Evolutionary conservation across 2,329 filamentous ascomycete genomes (phyloP).

Genomic region (Tolypocladium nubicola): DNA sequence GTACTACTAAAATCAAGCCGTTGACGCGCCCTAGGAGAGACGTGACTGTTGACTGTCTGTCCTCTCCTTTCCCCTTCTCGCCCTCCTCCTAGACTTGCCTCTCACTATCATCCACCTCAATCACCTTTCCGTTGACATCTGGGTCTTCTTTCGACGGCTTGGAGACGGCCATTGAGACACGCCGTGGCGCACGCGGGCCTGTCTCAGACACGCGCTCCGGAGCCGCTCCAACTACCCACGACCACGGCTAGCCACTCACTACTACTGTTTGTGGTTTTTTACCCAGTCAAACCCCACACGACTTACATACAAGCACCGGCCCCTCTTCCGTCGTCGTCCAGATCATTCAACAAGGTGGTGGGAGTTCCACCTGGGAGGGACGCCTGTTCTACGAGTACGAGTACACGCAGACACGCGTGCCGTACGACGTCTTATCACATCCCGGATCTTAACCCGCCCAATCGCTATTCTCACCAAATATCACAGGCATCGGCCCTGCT

Average conservation of each 20-base stretch:
- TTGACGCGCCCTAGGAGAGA: not conserved
- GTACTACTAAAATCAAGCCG: not conserved
- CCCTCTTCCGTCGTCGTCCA: not conserved
- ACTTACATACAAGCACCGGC: not conserved
- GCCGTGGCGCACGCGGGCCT: not conserved
- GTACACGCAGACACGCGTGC: not conserved
- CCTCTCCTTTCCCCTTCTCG: not conserved
- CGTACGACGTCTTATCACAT: not conserved
- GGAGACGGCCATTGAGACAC: not conserved
- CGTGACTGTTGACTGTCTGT: not conserved
- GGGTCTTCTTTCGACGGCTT: not conserved
- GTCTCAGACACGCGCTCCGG: not conserved
- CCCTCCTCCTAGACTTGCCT: not conserved
- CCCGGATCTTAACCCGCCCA: not conserved
- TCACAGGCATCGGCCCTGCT: constrained; percentile 1
- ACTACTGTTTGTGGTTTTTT: not conserved
- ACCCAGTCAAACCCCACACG: not conserved
- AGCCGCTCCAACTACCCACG: not conserved
- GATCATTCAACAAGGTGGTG: not conserved
- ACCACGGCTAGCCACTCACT: not conserved
- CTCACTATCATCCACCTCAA: not conserved
- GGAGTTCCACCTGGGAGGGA: not conserved
- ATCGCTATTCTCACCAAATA: not conserved
- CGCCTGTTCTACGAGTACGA: not conserved
- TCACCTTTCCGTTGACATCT: not conserved